These are phyloP conservation scores for Verticillium dahliae DNA, from an alignment of 2,329 filamentous ascomycete species.

Conservation along the genomic window DNA sequence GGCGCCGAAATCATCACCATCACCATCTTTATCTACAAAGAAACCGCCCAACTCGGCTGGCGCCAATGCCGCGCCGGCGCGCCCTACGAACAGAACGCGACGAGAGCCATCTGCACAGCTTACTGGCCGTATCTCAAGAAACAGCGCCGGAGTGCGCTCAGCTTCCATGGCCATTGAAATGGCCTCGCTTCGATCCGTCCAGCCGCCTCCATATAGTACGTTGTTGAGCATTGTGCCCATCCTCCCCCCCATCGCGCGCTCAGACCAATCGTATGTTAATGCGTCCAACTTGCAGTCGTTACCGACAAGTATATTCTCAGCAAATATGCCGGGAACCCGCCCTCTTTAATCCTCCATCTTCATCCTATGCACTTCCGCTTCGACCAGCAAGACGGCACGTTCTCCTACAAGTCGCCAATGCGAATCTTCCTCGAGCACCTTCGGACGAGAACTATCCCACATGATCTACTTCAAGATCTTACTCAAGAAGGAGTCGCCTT, in stretches of 20 bases:
- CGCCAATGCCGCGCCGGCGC: slow-evolving; percentile 28
- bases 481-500: slow-evolving; percentile 66
- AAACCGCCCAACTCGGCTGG: slow-evolving; percentile 39
- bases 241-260: background rate
- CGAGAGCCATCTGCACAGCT: slow-evolving; percentile 45
- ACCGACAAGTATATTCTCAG: slow-evolving; percentile 73
- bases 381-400: slow-evolving; percentile 89
- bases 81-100: slow-evolving; percentile 50
- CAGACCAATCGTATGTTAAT: background rate
- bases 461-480: slow-evolving; percentile 80
- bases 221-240: background rate
- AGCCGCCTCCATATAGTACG: slow-evolving; percentile 48
- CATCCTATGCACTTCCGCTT: slow-evolving; percentile 84
- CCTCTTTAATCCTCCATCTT: slow-evolving; percentile 81
- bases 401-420: slow-evolving; percentile 91
- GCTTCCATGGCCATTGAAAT: slow-evolving; percentile 40
- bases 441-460: slow-evolving; percentile 69
- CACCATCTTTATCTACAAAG: slow-evolving; percentile 50
- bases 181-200: slow-evolving; percentile 25
- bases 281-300: slow-evolving; percentile 47
- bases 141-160: slow-evolving; percentile 42
- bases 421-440: slow-evolving; percentile 72
- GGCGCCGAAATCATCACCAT: slow-evolving; percentile 51
- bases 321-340: slow-evolving; percentile 67
- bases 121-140: slow-evolving; percentile 40